Percentiles rank a stretch among this genome's conserved stretches.
Conservation (phyloP, 148 eudicot species). For the Amaranthus cruentus region DNA sequence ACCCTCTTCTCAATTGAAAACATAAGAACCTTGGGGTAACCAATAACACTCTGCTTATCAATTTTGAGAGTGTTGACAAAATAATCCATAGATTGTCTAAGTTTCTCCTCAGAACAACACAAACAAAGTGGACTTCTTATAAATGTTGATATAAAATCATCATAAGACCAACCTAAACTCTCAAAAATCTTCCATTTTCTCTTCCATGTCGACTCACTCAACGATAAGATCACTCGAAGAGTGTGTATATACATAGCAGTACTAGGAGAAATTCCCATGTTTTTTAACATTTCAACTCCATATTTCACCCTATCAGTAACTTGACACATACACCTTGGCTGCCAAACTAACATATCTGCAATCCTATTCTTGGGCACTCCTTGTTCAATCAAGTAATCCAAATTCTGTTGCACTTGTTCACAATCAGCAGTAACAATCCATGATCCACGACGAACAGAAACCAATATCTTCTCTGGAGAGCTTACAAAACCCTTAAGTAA, state of each 20-base stretch:
- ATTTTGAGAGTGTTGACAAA: conserved; percentile 19
- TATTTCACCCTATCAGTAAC: conserved; percentile 2
- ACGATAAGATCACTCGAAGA: conserved; percentile 10
- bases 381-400: conserved; percentile 14
- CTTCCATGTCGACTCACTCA: conserved; percentile 18
- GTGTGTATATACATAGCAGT: conserved; percentile 10
- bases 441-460: not conserved
- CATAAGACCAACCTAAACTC: conserved; percentile 22
- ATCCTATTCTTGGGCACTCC: conserved; percentile 8
- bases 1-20: conserved; percentile 20
- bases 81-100: conserved; percentile 18
- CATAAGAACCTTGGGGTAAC: conserved; percentile 15
- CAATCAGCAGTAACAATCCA: conserved; percentile 15
- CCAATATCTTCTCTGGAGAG: not conserved
- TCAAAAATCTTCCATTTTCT: conserved; percentile 13
- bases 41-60: conserved; percentile 8
- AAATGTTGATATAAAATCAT: conserved; percentile 9
- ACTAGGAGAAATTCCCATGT: conserved; percentile 10
- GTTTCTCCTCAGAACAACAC: conserved; percentile 21
- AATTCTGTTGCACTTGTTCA: not conserved
- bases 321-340: conserved; percentile 16
- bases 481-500: not conserved
- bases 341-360: conserved; percentile 10
- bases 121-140: conserved; percentile 13
- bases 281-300: conserved; percentile 12